A percentile compares a stretch with the other conserved stretches of the same genome.
Conservation (phyloP, 192 early-diverging fungal genomes). For the Podila horticola region DNA sequence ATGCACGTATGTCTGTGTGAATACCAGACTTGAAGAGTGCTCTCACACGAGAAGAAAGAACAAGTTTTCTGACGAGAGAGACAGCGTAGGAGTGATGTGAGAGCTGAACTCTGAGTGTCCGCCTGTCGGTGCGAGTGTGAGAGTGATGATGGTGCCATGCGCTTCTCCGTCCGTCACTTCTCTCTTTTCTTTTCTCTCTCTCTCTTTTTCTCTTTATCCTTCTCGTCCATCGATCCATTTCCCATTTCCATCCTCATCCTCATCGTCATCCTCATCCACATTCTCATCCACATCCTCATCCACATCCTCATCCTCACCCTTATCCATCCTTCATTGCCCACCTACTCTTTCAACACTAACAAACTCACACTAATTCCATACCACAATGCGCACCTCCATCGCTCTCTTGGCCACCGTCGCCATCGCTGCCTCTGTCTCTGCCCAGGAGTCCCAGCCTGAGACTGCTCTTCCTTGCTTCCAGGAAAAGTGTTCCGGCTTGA, state of each 20-base stretch:
- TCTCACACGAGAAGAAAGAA: background rate
- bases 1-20: no score
- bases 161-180: background rate
- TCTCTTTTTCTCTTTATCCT: slow-evolving; percentile 8
- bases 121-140: background rate
- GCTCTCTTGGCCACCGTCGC: slow-evolving; percentile 18
- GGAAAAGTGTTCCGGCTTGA: slow-evolving; percentile 30
- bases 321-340: background rate
- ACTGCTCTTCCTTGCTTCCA: slow-evolving; percentile 37
- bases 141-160: background rate
- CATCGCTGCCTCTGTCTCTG: slow-evolving; percentile 33
- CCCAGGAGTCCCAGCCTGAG: slow-evolving; percentile 28
- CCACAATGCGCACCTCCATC: slow-evolving; percentile 38
- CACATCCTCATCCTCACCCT: background rate
- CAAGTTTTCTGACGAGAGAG: no score
- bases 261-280: background rate
- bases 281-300: background rate
- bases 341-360: background rate
- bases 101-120: background rate
- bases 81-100: background rate
- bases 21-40: no score
- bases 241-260: slow-evolving; percentile 2
- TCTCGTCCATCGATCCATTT: slow-evolving; percentile 8
- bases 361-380: background rate
- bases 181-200: slow-evolving; percentile 1